Percentiles rank a stretch among this genome's conserved stretches.
Conservation (phyloP, 257 asterid species). For the Ophiorrhiza pumila region DNA sequence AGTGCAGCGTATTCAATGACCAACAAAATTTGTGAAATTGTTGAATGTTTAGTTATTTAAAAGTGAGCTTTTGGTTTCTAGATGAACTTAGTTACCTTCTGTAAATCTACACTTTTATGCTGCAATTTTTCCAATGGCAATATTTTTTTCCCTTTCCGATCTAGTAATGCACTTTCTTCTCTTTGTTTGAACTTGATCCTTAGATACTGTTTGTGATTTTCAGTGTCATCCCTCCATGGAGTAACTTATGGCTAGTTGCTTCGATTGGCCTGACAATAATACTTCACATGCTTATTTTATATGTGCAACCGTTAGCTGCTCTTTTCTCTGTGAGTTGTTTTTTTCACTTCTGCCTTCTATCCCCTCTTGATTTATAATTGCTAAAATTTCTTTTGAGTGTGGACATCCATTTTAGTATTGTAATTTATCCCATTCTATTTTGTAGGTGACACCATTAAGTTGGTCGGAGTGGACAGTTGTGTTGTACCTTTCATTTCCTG, state of each 20-base stretch:
- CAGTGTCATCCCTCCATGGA: conserved; percentile 95
- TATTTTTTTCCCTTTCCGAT: background rate
- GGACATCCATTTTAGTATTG: conserved; percentile 12
- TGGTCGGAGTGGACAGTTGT: conserved; percentile 93
- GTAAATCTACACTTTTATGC: background rate
- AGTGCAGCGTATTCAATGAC: no score
- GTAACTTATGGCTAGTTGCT: conserved; percentile 95
- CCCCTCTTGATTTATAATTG: background rate
- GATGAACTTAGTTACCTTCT: background rate
- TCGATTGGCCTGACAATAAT: conserved; percentile 87
- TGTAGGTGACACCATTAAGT: conserved; percentile 83
- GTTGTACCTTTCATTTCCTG: conserved; percentile 92
- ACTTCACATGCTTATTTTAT: conserved; percentile 77
- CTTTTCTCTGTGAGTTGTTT: conserved; percentile 78
- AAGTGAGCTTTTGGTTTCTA: background rate
- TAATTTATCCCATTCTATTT: conserved; percentile 8
- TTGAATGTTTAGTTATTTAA: background rate
- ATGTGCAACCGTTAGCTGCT: conserved; percentile 79
- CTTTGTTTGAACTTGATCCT: background rate
- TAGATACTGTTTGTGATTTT: background rate
- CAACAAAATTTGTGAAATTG: background rate
- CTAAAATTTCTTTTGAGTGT: background rate
- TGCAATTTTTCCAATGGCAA: background rate
- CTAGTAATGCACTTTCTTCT: background rate
- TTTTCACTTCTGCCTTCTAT: conserved; percentile 15